These are phyloP conservation scores for Metschnikowia peoriensis DNA, from an alignment of 805 yeast species.

Conservation along the genomic window DNA sequence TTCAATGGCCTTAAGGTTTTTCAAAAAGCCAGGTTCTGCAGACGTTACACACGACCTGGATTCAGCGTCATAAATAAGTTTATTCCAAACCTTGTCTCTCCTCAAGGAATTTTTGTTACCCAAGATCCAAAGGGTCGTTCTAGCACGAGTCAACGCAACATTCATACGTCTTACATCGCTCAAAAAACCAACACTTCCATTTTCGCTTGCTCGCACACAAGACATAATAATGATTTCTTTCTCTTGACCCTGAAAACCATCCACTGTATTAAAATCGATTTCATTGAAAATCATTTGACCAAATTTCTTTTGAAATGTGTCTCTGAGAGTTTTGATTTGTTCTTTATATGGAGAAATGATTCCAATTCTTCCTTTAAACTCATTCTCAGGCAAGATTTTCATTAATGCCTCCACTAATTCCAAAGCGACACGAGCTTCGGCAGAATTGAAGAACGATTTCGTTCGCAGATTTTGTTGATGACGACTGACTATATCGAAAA, in stretches of 20 bases:
- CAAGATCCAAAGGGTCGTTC: constrained; percentile 86
- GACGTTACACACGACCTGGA: constrained; percentile 37
- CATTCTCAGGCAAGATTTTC: constrained; percentile 43
- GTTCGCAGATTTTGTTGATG: constrained; percentile 67
- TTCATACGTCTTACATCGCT: constrained; percentile 94
- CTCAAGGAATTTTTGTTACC: constrained; percentile 72
- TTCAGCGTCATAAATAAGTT: constrained; percentile 64
- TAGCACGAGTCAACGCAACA: constrained; percentile 93
- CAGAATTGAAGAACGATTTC: constrained; percentile 65
- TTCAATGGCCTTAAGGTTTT: constrained; percentile 2
- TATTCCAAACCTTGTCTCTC: constrained; percentile 70
- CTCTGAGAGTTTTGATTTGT: constrained; percentile 63
- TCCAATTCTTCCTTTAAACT: constrained; percentile 76
- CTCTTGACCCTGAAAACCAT: constrained; percentile 98
- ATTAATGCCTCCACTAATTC: constrained; percentile 59
- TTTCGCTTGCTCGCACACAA: constrained; percentile 85
- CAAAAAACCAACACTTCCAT: constrained; percentile 76
- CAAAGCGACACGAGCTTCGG: constrained; percentile 72
- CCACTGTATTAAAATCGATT: constrained; percentile 91
- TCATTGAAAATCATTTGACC: constrained; percentile 63
- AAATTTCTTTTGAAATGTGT: constrained; percentile 53
- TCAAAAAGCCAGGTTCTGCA: constrained; percentile 39
- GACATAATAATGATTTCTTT: constrained; percentile 91
- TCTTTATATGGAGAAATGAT: constrained; percentile 94
- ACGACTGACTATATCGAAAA: constrained; percentile 61